A percentile compares a stretch with the other conserved stretches of the same genome.
These are phyloP conservation scores for Zygotorulaspora sp. DNA, from an alignment of 805 yeast species.

Conservation along the genomic window DNA sequence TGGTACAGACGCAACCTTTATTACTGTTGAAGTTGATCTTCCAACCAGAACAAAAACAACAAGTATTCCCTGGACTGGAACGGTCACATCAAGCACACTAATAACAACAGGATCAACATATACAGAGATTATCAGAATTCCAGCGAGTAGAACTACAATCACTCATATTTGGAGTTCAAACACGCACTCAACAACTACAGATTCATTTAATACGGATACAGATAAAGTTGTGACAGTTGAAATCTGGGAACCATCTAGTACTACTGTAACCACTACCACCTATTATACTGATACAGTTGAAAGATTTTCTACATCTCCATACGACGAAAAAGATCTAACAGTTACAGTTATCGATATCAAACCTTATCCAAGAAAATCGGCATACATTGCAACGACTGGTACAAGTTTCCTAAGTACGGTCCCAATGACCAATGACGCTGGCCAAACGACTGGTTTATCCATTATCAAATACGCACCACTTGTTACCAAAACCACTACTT, in stretches of 20 bases:
- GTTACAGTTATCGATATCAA: slow-evolving; percentile 5
- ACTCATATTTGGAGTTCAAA: slow-evolving; percentile 7
- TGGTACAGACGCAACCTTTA: slow-evolving; percentile 7
- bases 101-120: slow-evolving; percentile 1
- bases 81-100: slow-evolving; percentile 5
- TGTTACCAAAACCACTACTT: slow-evolving; percentile 6
- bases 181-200: slow-evolving; percentile 10
- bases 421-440: slow-evolving; percentile 3
- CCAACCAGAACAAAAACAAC: slow-evolving; percentile 11
- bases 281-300: slow-evolving; percentile 5
- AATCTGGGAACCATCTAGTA: slow-evolving; percentile 8
- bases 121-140: slow-evolving; percentile 5
- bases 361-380: slow-evolving; percentile 11
- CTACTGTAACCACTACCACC: slow-evolving; percentile 8
- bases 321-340: slow-evolving; percentile 8
- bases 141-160: slow-evolving; percentile 9
- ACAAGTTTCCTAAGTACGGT: slow-evolving; percentile 6
- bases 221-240: slow-evolving; percentile 9
- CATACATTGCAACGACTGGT: slow-evolving; percentile 4
- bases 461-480: slow-evolving; percentile 8
- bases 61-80: slow-evolving; percentile 11
- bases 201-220: slow-evolving; percentile 6
- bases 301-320: slow-evolving; percentile 1
- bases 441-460: slow-evolving; percentile 9
- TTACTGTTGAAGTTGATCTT: slow-evolving; percentile 8